These are phyloP conservation scores for Helotiales sp. DNA, from an alignment of 2,329 filamentous ascomycete species.

Conservation along the genomic window DNA sequence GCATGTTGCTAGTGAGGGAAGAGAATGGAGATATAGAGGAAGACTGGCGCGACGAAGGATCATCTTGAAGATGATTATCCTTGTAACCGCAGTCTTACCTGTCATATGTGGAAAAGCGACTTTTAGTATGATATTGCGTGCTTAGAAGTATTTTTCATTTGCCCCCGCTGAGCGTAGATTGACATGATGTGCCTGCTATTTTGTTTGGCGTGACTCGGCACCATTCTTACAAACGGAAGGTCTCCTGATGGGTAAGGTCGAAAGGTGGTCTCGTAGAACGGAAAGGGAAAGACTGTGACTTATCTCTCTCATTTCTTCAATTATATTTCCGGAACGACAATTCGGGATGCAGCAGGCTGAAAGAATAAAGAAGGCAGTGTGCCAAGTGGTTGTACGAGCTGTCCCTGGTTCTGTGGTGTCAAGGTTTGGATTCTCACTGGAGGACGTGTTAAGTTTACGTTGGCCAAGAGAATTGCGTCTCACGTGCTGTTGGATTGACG, in stretches of 20 bases:
- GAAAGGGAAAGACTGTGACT: too few species aligned
- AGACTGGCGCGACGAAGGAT: background rate
- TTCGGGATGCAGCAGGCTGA: too few species aligned
- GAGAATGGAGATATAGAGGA: background rate
- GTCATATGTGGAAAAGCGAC: background rate
- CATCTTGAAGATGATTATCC: background rate
- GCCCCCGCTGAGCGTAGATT: background rate
- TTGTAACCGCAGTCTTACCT: background rate
- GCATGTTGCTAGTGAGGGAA: background rate
- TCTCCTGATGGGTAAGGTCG: background rate
- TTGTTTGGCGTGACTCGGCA: background rate
- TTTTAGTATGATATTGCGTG: slow-evolving; percentile 4
- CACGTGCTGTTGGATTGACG: background rate
- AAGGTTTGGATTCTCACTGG: background rate
- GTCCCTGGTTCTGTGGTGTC: slow-evolving; percentile 3
- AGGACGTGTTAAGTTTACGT: background rate
- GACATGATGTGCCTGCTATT: slow-evolving; percentile 2
- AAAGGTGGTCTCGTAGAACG: too few species aligned
- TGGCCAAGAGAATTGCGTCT: background rate
- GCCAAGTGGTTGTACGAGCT: background rate
- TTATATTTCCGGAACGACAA: too few species aligned
- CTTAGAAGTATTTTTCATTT: slow-evolving; percentile 2
- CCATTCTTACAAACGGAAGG: background rate
- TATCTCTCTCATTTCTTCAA: too few species aligned
- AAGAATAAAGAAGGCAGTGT: too few species aligned